phyloP scores from a whole-genome alignment of 2,329 filamentous ascomycete species.

The Hypoxylon sp. region DNA sequence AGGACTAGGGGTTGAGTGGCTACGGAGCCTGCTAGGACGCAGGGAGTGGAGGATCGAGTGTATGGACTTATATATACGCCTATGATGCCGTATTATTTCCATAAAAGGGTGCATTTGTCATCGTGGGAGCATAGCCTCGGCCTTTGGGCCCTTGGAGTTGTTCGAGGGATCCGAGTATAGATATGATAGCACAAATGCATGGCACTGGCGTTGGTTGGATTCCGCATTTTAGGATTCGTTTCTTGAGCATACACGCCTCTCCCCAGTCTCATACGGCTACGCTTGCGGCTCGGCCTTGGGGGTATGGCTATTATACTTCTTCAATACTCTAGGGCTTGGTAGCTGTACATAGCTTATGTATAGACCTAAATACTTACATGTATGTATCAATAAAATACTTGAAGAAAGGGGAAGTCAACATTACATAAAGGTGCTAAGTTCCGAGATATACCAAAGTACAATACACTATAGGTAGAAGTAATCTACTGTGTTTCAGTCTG shows the following conservation, averaged over 20 bases:
- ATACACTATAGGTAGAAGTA: not conserved
- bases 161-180: conserved; percentile 22
- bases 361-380: not conserved
- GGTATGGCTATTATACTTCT: not conserved
- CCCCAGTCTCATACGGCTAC: not conserved
- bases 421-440: not conserved
- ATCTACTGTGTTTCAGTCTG: no score
- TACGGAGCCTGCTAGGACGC: conserved; percentile 83
- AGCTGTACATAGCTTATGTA: not conserved
- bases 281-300: not conserved
- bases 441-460: not conserved
- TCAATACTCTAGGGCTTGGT: not conserved
- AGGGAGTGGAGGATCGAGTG: conserved; percentile 94
- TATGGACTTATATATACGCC: conserved; percentile 86
- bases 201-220: conserved; percentile 49
- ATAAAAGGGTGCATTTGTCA: not conserved
- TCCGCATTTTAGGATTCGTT: conserved; percentile 15
- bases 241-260: conserved; percentile 20
- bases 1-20: conserved; percentile 86
- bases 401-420: not conserved
- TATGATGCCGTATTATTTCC: conserved; percentile 63
- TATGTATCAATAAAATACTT: not conserved
- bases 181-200: conserved; percentile 44
- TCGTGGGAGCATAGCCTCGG: not conserved
- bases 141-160: conserved; percentile 4